Evolutionary conservation across 2,329 filamentous ascomycete species (phyloP).

Genomic region (Fusarium sp.): DNA sequence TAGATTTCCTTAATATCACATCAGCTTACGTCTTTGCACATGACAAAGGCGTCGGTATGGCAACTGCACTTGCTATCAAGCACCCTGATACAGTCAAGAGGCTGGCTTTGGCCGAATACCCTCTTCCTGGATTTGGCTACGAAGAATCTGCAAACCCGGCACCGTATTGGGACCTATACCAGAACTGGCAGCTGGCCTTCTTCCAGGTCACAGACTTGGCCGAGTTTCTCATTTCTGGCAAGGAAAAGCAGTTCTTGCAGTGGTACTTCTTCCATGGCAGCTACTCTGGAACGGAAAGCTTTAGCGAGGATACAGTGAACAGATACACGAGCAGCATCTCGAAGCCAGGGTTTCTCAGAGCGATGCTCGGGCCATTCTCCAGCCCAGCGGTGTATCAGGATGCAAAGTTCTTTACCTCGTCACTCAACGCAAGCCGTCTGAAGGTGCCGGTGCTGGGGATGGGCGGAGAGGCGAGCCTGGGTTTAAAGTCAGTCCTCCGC

Average conservation of each 20-base stretch:
- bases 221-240: constrained; percentile 57
- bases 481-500: constrained; percentile 7
- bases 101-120: constrained; percentile 54
- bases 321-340: constrained; percentile 54
- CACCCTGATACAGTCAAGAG: constrained; percentile 51
- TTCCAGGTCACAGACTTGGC: constrained; percentile 60
- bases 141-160: constrained; percentile 46
- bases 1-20: constrained; percentile 57
- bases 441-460: constrained; percentile 39
- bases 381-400: constrained; percentile 49
- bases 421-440: constrained; percentile 34
- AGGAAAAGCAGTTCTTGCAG: constrained; percentile 55
- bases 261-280: constrained; percentile 60
- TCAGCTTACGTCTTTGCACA: constrained; percentile 57
- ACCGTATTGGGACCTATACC: constrained; percentile 54
- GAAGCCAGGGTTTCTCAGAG: constrained; percentile 57
- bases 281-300: constrained; percentile 53
- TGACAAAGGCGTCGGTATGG: constrained; percentile 58
- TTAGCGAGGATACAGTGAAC: constrained; percentile 54
- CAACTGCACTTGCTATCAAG: constrained; percentile 53
- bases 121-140: constrained; percentile 56
- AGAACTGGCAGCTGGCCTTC: constrained; percentile 57
- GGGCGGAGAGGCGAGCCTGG: constrained; percentile 46
- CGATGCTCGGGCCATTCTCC: constrained; percentile 54
- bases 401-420: constrained; percentile 50